phyloP scores from a whole-genome alignment of 1,139 yeast genomes.

The Blastobotrys indianensis region DNA sequence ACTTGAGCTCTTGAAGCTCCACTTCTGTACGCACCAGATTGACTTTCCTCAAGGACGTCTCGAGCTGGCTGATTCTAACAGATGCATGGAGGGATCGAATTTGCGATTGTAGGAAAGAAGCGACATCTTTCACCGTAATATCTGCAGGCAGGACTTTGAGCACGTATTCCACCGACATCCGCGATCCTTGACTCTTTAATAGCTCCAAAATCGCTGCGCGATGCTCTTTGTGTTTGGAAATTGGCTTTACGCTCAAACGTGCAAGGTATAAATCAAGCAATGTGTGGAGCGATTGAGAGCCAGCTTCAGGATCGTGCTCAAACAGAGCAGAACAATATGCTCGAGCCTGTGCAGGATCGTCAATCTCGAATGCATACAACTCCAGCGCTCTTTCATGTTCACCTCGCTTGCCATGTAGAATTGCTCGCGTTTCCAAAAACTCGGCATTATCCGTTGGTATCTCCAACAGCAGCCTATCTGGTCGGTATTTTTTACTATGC shows the following conservation, averaged over 20 bases:
- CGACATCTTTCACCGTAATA: conserved; percentile 43
- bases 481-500: conserved; percentile 31
- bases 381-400: conserved; percentile 62
- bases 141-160: conserved; percentile 48
- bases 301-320: conserved; percentile 37
- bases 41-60: conserved; percentile 37
- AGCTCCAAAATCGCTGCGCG: conserved; percentile 42
- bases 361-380: conserved; percentile 53
- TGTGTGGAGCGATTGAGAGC: conserved; percentile 33
- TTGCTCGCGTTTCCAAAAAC: conserved; percentile 45
- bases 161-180: conserved; percentile 48
- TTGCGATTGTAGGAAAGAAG: conserved; percentile 44
- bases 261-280: conserved; percentile 34
- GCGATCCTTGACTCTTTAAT: conserved; percentile 45
- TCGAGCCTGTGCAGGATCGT: conserved; percentile 54
- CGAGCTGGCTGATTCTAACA: conserved; percentile 19
- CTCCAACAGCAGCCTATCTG: conserved; percentile 31
- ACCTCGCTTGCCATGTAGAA: conserved; percentile 54
- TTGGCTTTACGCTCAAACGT: conserved; percentile 25
- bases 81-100: conserved; percentile 37
- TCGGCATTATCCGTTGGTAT: conserved; percentile 25
- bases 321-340: conserved; percentile 51
- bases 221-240: conserved; percentile 20
- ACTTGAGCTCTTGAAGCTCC: conserved; percentile 36
- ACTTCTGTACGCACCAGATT: conserved; percentile 36